Evolutionary conservation across 2,329 filamentous ascomycete species (phyloP).

Genomic region (Aspergillus persii): DNA sequence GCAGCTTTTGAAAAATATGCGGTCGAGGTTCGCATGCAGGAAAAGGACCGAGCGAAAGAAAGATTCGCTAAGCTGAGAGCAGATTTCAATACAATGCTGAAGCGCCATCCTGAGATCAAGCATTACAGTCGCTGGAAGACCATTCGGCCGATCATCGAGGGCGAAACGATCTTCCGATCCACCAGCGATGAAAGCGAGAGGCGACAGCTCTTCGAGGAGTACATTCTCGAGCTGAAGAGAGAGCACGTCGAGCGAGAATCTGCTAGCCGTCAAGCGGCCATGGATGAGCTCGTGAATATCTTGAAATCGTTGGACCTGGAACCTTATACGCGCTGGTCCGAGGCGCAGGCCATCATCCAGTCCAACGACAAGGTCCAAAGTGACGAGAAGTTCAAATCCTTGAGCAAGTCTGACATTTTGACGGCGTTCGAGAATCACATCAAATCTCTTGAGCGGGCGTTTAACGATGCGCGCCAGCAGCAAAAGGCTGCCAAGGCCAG

Average conservation of each 20-base stretch:
- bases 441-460: conserved; percentile 82
- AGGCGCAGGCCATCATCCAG: conserved; percentile 80
- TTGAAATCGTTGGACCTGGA: conserved; percentile 79
- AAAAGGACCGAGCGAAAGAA: conserved; percentile 93
- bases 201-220: conserved; percentile 88
- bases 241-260: conserved; percentile 73
- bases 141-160: conserved; percentile 87
- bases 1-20: conserved; percentile 94
- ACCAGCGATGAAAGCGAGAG: conserved; percentile 85
- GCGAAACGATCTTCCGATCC: conserved; percentile 91
- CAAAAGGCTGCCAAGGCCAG: conserved; percentile 79
- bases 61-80: conserved; percentile 84
- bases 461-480: conserved; percentile 87
- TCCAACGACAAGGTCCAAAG: conserved; percentile 72
- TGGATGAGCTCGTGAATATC: conserved; percentile 77
- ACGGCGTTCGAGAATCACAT: conserved; percentile 94
- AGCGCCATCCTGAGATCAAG: conserved; percentile 94
- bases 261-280: conserved; percentile 70
- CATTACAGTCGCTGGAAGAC: conserved; percentile 98
- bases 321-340: conserved; percentile 91
- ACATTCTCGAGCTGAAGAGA: conserved; percentile 80
- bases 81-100: conserved; percentile 95
- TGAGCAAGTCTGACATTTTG: conserved; percentile 86
- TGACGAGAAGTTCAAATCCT: conserved; percentile 79
- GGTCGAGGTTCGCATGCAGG: conserved; percentile 81